Evolutionary conservation across 371 early-diverging fungal species (phyloP), one percentile per base, ranked within the genome.

Genomic region (Mucor ambiguus): DNA sequence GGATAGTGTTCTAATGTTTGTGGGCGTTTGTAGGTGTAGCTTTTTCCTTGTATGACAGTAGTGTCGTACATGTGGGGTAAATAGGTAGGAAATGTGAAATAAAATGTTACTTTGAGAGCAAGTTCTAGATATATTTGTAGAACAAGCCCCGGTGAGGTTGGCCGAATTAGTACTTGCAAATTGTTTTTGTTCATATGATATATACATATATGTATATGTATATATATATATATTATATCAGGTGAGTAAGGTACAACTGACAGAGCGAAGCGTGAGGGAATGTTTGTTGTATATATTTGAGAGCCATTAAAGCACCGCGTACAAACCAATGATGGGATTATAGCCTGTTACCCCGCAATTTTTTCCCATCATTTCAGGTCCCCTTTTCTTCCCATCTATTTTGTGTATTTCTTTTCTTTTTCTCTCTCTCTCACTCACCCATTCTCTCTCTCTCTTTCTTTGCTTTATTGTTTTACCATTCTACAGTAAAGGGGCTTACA

Each of bases 361-460:
- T 56, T 68, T 68, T 68, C 68, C 68, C 68, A 68, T 68, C 61
- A 49, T 20, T 66, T 54, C 63, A 62, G 63, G 58, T 68, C 52
- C 63, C 59, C 38, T 46, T 63, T 61, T 60, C 55, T 63, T 66
- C 33, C 44, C 44, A 37, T 52, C 29, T 60, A 61, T 61, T 46
- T 46, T 61, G 33, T 55, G 41, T 41, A 41, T 35, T 56, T 61
- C 24, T 46, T 56, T 43, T 12, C 33, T 43, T 49, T 37, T 32
- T 22, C 9, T 52, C 20, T 54, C 30, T 33, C 48, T 38, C 46
- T 33, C 35, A 8, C 35, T 33, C 35, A 1, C 35, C 30, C 30
- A 54, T 52, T n/a, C 46, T 38, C 46, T 37, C 41, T 18, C 11
- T 41, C 18, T 41, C 11, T 41, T 14, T 14, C 37, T 60, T 37